phyloP scores from a whole-genome alignment of 257 asterid species.

The Apocynum venetum region DNA sequence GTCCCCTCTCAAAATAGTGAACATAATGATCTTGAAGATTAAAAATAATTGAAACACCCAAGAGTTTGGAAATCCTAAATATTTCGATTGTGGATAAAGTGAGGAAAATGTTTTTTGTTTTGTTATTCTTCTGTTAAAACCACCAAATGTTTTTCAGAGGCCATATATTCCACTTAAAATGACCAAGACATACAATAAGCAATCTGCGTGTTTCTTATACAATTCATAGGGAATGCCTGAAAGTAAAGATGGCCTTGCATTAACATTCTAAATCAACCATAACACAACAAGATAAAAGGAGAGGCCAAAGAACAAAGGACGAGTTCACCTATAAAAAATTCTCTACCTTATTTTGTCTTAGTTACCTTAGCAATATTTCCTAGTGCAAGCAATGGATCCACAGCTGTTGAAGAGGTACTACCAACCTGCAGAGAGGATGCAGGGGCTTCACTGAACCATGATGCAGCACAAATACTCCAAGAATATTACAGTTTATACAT shows the following conservation, averaged over 20 bases:
- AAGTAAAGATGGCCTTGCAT: background rate
- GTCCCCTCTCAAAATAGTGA: background rate
- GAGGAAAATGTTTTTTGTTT: background rate
- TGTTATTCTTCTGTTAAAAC: background rate
- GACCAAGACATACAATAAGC: background rate
- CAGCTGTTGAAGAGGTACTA: slow-evolving; percentile 90
- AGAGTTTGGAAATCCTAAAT: background rate
- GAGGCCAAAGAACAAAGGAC: background rate
- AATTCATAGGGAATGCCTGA: background rate
- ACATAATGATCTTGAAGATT: background rate
- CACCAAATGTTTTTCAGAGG: background rate
- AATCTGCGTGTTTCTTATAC: background rate
- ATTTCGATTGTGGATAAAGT: background rate
- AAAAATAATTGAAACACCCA: background rate
- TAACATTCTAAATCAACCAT: background rate
- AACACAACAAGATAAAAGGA: background rate
- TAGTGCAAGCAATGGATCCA: slow-evolving; percentile 76
- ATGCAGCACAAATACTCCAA: background rate
- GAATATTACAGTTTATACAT: background rate
- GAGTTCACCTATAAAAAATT: slow-evolving; percentile 1
- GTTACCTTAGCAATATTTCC: slow-evolving; percentile 66
- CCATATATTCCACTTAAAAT: background rate
- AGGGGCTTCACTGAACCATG: background rate
- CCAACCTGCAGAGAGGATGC: slow-evolving; percentile 60
- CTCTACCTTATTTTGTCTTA: background rate